Percentiles rank a stretch among this genome's conserved stretches.
These are phyloP conservation scores for Wickerhamiella lipophila DNA, from an alignment of 805 yeast genomes.

Conservation along the genomic window DNA sequence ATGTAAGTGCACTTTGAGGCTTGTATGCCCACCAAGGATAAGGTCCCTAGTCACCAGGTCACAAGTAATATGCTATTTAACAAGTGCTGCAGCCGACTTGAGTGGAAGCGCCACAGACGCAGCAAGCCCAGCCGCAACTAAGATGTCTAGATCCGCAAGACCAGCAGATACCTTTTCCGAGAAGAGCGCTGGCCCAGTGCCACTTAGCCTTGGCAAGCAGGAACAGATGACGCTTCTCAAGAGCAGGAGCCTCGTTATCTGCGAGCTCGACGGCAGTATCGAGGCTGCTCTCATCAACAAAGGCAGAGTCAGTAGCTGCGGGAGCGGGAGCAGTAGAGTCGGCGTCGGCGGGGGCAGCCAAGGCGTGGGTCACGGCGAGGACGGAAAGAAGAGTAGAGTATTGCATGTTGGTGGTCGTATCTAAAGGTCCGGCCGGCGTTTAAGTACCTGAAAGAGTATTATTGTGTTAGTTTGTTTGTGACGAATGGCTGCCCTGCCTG, in stretches of 20 bases:
- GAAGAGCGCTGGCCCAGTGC: not conserved
- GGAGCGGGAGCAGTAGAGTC: not conserved
- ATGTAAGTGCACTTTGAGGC: not conserved
- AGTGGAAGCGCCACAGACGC: constrained; percentile 7
- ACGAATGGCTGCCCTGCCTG: not conserved
- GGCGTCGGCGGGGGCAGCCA: constrained; percentile 2
- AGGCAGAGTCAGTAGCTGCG: not conserved
- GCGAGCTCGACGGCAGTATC: not conserved
- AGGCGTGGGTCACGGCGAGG: not conserved
- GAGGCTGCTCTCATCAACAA: constrained; percentile 1
- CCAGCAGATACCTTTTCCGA: not conserved
- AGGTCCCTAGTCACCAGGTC: too few species aligned
- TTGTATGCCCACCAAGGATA: too few species aligned
- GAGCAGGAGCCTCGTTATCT: not conserved
- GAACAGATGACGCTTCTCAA: constrained; percentile 4
- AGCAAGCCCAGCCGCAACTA: constrained; percentile 2
- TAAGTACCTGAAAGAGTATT: not conserved
- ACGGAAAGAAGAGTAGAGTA: constrained; percentile 1
- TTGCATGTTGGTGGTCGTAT: not conserved
- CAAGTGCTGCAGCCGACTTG: not conserved
- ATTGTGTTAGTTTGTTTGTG: not conserved
- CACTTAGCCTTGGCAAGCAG: not conserved
- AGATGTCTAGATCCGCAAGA: not conserved
- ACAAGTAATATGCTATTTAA: not conserved
- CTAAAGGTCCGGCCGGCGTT: not conserved